phyloP scores from a whole-genome alignment of 2,329 filamentous ascomycete species.

The Pseudogymnoascus destructans region DNA sequence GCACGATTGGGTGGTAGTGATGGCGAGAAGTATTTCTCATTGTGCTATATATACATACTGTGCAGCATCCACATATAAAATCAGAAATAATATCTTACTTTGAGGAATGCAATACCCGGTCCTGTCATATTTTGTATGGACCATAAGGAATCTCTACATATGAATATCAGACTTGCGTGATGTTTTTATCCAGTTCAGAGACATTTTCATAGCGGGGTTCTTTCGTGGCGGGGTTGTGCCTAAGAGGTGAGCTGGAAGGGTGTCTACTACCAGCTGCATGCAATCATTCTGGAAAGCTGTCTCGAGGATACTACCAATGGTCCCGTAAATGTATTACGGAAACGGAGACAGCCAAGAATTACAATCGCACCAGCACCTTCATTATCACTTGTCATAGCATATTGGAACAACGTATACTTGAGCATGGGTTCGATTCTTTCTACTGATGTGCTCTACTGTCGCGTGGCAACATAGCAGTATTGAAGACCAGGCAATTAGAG shows the following conservation, averaged over 20 bases:
- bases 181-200: not conserved
- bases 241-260: not conserved
- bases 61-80: not conserved
- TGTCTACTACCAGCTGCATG: not conserved
- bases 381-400: not conserved
- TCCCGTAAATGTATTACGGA: not conserved
- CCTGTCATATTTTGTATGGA: not conserved
- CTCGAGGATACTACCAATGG: not conserved
- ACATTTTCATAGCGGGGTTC: not conserved
- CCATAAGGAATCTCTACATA: not conserved
- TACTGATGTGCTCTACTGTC: conserved; percentile 24
- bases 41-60: too few relatives aligned
- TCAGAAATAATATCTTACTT: not conserved
- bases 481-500: conserved; percentile 51
- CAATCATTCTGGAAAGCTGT: not conserved
- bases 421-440: conserved; percentile 15
- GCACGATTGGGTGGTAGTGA: conserved; percentile 23
- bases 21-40: not conserved
- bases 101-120: not conserved
- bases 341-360: not conserved
- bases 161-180: not conserved
- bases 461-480: conserved; percentile 40
- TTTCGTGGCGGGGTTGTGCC: not conserved
- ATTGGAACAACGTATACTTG: not conserved
- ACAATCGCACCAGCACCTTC: not conserved